Evolutionary conservation across 192 early-diverging fungal species (phyloP).

Genomic region (Backusella luteola): DNA sequence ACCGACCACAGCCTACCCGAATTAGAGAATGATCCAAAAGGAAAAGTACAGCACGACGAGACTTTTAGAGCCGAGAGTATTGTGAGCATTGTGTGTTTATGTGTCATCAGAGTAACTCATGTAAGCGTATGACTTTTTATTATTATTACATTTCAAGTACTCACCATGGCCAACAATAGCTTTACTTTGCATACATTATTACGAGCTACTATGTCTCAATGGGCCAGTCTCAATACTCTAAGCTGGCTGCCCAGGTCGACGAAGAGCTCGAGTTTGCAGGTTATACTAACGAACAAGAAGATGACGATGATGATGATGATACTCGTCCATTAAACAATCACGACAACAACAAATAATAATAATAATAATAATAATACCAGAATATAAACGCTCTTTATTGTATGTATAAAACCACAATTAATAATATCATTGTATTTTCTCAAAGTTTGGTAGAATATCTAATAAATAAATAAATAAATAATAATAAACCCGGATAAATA

Average conservation of each 20-base stretch:
- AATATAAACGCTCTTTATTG: not conserved
- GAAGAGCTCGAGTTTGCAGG: constrained; percentile 10
- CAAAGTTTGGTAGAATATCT: not conserved
- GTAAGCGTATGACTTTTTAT: constrained; percentile 6
- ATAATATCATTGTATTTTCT: not conserved
- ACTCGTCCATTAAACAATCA: not conserved
- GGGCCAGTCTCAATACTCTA: constrained; percentile 8
- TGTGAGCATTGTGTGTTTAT: constrained; percentile 30
- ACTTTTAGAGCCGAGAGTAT: constrained; percentile 27
- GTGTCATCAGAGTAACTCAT: constrained; percentile 25
- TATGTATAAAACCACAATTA: not conserved
- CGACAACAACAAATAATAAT: not conserved
- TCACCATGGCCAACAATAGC: not conserved
- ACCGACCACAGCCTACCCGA: constrained; percentile 36
- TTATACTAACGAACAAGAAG: not conserved
- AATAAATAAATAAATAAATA: not conserved
- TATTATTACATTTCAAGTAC: not conserved
- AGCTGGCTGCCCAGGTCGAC: not conserved
- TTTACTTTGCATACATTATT: constrained; percentile 27
- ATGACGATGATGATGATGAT: not conserved
- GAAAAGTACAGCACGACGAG: constrained; percentile 23
- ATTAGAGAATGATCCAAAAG: constrained; percentile 8
- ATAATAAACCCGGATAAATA: not conserved
- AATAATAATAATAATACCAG: not conserved
- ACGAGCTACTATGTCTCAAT: constrained; percentile 16